A percentile compares a stretch with the other conserved stretches of the same genome.
Conservation (phyloP, 257 asterid species). For the Leonotis leonurus region DNA sequence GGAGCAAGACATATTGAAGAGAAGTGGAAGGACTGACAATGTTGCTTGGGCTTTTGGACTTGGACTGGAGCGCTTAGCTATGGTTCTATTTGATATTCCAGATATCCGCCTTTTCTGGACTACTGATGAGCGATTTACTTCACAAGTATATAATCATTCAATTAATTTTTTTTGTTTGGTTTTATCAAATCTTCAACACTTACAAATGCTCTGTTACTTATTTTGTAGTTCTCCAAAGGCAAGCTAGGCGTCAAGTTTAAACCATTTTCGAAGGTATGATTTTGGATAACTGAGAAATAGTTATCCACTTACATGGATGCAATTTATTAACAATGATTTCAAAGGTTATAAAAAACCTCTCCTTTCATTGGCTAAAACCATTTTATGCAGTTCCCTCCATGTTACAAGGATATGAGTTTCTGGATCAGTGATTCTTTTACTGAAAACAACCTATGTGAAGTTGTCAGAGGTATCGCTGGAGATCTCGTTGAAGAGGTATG, state of each 20-base stretch:
- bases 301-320: too few species aligned
- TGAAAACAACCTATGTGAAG: slow-evolving; percentile 88
- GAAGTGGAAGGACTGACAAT: slow-evolving; percentile 53
- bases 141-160: slow-evolving; percentile 59
- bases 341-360: not conserved
- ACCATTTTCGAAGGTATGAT: too few species aligned
- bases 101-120: slow-evolving; percentile 97
- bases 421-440: slow-evolving; percentile 83
- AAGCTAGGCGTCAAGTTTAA: slow-evolving; percentile 81
- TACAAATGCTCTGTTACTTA: slow-evolving; percentile 9
- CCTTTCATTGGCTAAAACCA: slow-evolving; percentile 5
- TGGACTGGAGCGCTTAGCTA: slow-evolving; percentile 90
- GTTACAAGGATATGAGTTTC: slow-evolving; percentile 88
- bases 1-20: slow-evolving; percentile 90
- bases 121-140: slow-evolving; percentile 80
- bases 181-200: not conserved
- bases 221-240: slow-evolving; percentile 64
- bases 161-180: not conserved
- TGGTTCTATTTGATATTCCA: slow-evolving; percentile 93
- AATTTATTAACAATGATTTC: not conserved
- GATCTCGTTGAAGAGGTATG: slow-evolving; percentile 91
- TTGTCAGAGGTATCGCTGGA: slow-evolving; percentile 77
- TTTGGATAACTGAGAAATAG: not conserved
- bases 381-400: slow-evolving; percentile 78
- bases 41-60: slow-evolving; percentile 99